Evolutionary conservation across 441 rosid genomes (phyloP).

Genomic region (Jatropha podagrica): DNA sequence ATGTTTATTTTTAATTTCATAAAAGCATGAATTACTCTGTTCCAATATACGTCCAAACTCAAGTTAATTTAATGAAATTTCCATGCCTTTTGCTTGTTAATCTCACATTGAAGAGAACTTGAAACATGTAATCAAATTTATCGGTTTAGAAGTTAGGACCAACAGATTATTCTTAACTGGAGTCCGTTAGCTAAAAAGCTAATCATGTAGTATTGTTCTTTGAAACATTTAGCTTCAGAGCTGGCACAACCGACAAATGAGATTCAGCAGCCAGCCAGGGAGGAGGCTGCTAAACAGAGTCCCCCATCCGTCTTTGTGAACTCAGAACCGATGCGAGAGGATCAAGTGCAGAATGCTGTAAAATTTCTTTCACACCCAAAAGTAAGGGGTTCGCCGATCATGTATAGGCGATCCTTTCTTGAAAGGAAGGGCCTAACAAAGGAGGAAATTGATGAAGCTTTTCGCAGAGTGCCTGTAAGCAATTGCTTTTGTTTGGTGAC

Average conservation of each 20-base stretch:
- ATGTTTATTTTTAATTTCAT: neutral
- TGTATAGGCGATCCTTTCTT: slow-evolving; percentile 84
- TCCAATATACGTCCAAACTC: neutral
- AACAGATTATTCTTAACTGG: neutral
- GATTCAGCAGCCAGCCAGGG: slow-evolving; percentile 45
- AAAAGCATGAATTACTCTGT: neutral
- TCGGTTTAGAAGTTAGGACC: neutral
- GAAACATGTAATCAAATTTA: neutral
- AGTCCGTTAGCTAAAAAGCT: neutral
- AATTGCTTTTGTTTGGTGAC: slow-evolving; percentile 4
- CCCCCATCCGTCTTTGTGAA: slow-evolving; percentile 70
- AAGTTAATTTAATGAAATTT: neutral
- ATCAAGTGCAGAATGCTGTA: slow-evolving; percentile 88
- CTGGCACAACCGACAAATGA: slow-evolving; percentile 40
- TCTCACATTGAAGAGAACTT: neutral
- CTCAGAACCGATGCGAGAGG: slow-evolving; percentile 89
- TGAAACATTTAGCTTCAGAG: slow-evolving; percentile 39
- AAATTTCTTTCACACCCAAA: slow-evolving; percentile 94
- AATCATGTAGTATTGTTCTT: neutral
- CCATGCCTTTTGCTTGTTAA: neutral
- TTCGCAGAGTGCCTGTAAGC: slow-evolving; percentile 85
- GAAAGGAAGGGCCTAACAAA: slow-evolving; percentile 94
- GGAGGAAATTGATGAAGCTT: slow-evolving; percentile 98
- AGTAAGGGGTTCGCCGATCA: slow-evolving; percentile 86
- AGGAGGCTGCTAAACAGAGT: slow-evolving; percentile 43